phyloP scores from a whole-genome alignment of 2,329 filamentous ascomycete species.

The Sporothrix globosa region DNA sequence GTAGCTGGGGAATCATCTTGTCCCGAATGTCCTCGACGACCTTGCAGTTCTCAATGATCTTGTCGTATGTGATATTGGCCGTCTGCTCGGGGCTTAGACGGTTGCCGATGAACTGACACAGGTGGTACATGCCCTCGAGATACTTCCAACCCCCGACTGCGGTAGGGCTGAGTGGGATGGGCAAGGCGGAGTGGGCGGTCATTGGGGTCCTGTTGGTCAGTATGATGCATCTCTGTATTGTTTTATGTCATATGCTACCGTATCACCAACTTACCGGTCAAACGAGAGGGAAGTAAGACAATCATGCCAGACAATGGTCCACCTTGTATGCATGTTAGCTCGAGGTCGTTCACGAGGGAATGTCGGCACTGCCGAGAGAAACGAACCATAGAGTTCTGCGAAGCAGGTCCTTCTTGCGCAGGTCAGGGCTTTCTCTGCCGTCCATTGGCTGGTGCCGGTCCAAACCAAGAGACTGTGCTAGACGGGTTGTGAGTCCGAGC shows the following conservation, averaged over 20 bases:
- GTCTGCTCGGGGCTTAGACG: constrained; percentile 60
- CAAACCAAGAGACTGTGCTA: constrained; percentile 67
- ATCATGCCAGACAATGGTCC: constrained; percentile 70
- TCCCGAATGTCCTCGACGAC: constrained; percentile 57
- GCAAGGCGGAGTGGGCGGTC: constrained; percentile 61
- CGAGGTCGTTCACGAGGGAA: neutral
- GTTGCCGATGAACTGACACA: constrained; percentile 63
- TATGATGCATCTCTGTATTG: neutral
- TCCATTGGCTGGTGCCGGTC: constrained; percentile 55
- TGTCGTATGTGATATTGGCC: constrained; percentile 53
- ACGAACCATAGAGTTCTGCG: constrained; percentile 58
- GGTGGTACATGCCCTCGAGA: constrained; percentile 66
- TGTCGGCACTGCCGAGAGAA: neutral
- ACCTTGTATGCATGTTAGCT: constrained; percentile 42
- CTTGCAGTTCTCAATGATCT: constrained; percentile 62
- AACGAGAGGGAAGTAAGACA: constrained; percentile 68
- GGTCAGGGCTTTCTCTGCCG: constrained; percentile 52
- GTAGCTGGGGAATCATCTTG: constrained; percentile 56
- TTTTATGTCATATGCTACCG: neutral
- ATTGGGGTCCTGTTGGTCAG: constrained; percentile 56
- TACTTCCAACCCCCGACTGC: constrained; percentile 59
- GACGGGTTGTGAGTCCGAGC: constrained; percentile 64
- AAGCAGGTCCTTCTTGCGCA: constrained; percentile 57
- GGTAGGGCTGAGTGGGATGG: constrained; percentile 53
- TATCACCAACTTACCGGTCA: constrained; percentile 53